Base-by-base conservation (phyloP, 2,329 filamentous ascomycete species). In the Talaromyces sp. region DNA sequence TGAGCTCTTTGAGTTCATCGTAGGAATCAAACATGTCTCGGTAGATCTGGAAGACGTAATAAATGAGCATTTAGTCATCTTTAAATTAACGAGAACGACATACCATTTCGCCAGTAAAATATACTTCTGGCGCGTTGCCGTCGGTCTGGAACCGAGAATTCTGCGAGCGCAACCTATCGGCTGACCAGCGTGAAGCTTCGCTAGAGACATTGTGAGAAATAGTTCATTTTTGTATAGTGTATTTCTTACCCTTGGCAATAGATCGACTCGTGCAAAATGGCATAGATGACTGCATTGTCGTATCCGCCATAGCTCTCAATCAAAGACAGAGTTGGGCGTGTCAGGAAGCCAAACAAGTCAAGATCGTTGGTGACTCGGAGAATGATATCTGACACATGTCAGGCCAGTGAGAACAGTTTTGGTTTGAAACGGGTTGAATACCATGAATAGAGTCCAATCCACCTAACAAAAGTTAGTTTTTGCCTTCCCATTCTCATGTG, bases 81-180 rank as follows among this genome's bases (percentile, higher is more conserved):
- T 27, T 30, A 7, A 14, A 34, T 42, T 14, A n/a, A 3, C 30
- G 6, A 8, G 27, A 40, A 47, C 27, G 28, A 57, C 65, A 65
- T 69, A 83, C 80, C 92, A 96, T 97, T 78, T 98, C 94, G 63
- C 93, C 92, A 0, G 91, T 92, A 77, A 97, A 96, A 74, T 85
- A 90, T 27, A 95, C 79, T 0, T 88, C 87, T 2, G 78, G 72
- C 5, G 79, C 73, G 0, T 72, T 72, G 8, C 63, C 74, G 2
- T 78, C 75, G 18, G 80, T 68, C 58, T 79, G 75, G 72, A 85
- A 87, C 16, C 75, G 76, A 0, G 78, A 72, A 63, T 76, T 68
- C 12, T 47, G 28, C 18, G 67, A 63, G 28, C 71, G 70, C 50
- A 69, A 59, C 58, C 65, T 82, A 75, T 66, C 89, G 82, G 59